Percentiles rank a stretch among this genome's conserved stretches.
phyloP scores from a whole-genome alignment of 2,329 filamentous ascomycete genomes.

The Zymoseptoria brevis region DNA sequence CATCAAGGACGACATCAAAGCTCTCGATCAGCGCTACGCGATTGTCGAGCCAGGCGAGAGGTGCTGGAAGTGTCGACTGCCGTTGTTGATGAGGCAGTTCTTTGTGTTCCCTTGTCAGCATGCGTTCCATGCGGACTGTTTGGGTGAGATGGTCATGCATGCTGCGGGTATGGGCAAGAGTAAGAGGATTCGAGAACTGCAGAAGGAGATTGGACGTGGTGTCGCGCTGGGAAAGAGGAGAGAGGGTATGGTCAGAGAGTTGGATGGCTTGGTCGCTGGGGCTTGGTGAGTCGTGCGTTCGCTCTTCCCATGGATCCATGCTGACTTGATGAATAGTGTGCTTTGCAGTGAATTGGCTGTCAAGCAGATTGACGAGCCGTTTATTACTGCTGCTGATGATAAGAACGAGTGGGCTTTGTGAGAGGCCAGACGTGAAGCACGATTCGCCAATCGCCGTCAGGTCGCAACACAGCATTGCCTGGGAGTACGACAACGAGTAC shows the following conservation, averaged over 20 bases:
- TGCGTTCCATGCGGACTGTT: constrained; percentile 90
- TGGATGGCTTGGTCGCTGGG: constrained; percentile 85
- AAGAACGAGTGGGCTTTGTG: constrained; percentile 66
- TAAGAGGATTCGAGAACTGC: constrained; percentile 74
- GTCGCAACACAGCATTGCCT: neutral
- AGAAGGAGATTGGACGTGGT: constrained; percentile 73
- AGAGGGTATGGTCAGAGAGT: constrained; percentile 75
- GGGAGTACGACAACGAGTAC: neutral
- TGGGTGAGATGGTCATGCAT: constrained; percentile 78
- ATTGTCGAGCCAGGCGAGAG: constrained; percentile 95
- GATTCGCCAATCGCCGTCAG: neutral
- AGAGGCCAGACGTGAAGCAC: constrained; percentile 11
- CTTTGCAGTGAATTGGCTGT: constrained; percentile 93
- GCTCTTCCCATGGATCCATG: constrained; percentile 29
- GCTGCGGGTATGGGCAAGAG: constrained; percentile 68
- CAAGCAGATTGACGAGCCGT: constrained; percentile 87
- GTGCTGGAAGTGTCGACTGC: constrained; percentile 81
- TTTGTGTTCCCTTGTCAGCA: constrained; percentile 99
- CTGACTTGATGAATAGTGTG: constrained; percentile 46
- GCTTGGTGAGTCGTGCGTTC: constrained; percentile 47
- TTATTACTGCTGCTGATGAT: constrained; percentile 67
- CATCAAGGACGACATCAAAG: constrained; percentile 82
- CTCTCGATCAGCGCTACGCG: constrained; percentile 80
- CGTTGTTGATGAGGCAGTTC: constrained; percentile 82
- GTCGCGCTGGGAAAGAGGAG: constrained; percentile 59